Base-by-base conservation (phyloP, 2,329 filamentous ascomycete genomes). In the Alternaria arborescens region DNA sequence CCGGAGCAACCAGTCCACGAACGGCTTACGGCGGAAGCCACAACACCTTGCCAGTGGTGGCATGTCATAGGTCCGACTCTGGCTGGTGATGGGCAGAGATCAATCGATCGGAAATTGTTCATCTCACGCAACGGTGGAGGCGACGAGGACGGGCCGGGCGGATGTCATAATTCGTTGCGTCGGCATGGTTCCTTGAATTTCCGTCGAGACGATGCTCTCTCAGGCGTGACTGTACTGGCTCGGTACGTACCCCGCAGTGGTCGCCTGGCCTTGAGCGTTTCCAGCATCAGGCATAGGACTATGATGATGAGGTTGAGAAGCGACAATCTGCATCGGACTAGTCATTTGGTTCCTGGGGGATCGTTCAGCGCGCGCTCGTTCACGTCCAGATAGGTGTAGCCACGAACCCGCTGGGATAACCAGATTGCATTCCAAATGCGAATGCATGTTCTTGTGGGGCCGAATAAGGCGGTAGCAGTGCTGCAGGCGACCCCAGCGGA, bases 361-460 rank as follows among this genome's bases (percentile, higher is more conserved):
- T 72, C 70, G 73, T 79, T 79, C 77, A 80, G 78, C 76, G 73
- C 75, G 68, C 65, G 42, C 61, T 75, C 65, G 68, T 78, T 68
- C 71, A 80, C 69, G 78, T 80, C 78, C 78, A 81, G 72, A 81
- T 74, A 69, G 76, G 71, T 70, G 72, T 71, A 70, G 77, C 74
- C 75, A 81, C 79, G 78, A 80, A 81, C 78, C 78, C 78, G 75
- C 77, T 77, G 70, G 75, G 70, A 74, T 78, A 79, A 67, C 76
- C 76, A 69, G 77, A 73, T 61, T 71, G 68, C 73, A 78, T 77
- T 71, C 76, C 75, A 71, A 74, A 79, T 69, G 74, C 76, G 66
- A 79, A 77, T 63, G 76, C 74, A 67, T 79, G 77, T 53, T 81
- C 80, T 55, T 80, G 74, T 62, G 74, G 72, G 53, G 72, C 68